Conservation (phyloP, 345 rosid species). For the Psidium guajava region DNA sequence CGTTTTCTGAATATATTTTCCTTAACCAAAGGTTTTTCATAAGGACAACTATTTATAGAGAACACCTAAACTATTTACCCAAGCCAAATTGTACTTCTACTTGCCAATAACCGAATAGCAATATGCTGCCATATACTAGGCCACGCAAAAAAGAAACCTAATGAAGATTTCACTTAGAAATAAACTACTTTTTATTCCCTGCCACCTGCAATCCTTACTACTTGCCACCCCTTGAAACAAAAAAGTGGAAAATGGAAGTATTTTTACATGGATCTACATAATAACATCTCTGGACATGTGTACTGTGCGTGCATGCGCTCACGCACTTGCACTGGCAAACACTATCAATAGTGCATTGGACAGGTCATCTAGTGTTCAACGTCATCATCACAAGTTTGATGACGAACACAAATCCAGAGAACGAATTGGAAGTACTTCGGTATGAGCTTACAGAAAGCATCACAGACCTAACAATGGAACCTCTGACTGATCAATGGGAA, state of each 20-base stretch:
- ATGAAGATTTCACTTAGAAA: neutral
- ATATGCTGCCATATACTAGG: neutral
- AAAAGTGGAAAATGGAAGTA: neutral
- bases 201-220: neutral
- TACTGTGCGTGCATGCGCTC: neutral
- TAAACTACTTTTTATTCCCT: neutral
- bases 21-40: too few species aligned
- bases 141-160: neutral
- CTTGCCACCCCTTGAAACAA: neutral
- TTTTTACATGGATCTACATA: neutral
- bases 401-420: neutral
- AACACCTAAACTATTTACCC: neutral
- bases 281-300: neutral
- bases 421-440: neutral
- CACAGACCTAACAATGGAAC: slow-evolving; percentile 68
- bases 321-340: neutral
- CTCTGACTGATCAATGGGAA: slow-evolving; percentile 64
- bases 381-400: neutral
- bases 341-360: neutral
- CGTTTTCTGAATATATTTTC: neutral
- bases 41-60: neutral
- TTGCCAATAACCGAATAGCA: neutral
- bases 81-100: neutral
- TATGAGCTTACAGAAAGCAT: neutral
- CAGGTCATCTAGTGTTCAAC: neutral